phyloP scores from a whole-genome alignment of 768 basidiomycete species.

The Piloderma croceum region DNA sequence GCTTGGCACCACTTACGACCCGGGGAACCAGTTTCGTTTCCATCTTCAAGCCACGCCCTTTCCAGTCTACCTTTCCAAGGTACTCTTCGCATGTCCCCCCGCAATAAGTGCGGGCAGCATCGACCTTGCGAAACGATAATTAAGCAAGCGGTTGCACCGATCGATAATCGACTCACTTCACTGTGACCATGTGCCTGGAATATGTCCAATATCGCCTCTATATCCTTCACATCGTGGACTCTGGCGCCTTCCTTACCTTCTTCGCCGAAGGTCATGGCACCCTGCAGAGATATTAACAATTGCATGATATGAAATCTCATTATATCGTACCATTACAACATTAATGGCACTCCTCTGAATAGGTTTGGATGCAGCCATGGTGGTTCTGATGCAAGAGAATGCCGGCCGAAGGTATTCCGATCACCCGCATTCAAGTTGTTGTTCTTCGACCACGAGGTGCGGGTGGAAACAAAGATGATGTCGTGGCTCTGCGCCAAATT shows the following conservation, averaged over 20 bases:
- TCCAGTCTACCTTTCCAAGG: conserved; percentile 48
- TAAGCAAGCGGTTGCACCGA: not conserved
- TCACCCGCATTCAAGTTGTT: no score
- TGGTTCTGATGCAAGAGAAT: no score
- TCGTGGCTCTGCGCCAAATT: no score
- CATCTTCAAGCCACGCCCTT: conserved; percentile 45
- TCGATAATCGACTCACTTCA: conserved; percentile 28
- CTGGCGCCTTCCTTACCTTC: conserved; percentile 43
- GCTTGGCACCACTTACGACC: conserved; percentile 15
- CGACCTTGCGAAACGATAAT: conserved; percentile 7
- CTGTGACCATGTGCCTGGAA: conserved; percentile 52
- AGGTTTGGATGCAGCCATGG: not conserved
- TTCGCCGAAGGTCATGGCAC: conserved; percentile 52
- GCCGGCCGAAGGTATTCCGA: no score
- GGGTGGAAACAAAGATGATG: no score
- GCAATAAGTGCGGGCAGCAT: conserved; percentile 9
- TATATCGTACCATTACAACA: conserved; percentile 42
- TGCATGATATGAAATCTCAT: not conserved
- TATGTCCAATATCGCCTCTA: conserved; percentile 48
- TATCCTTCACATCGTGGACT: conserved; percentile 42
- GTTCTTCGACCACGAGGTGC: no score
- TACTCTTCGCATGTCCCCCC: conserved; percentile 18
- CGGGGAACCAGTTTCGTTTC: conserved; percentile 56
- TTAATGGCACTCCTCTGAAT: conserved; percentile 39
- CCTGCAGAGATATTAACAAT: conserved; percentile 26